Evolutionary conservation across 2,329 filamentous ascomycete genomes (phyloP), one percentile per base, ranked within the genome.

Genomic region (Nigrospora osmanthi): DNA sequence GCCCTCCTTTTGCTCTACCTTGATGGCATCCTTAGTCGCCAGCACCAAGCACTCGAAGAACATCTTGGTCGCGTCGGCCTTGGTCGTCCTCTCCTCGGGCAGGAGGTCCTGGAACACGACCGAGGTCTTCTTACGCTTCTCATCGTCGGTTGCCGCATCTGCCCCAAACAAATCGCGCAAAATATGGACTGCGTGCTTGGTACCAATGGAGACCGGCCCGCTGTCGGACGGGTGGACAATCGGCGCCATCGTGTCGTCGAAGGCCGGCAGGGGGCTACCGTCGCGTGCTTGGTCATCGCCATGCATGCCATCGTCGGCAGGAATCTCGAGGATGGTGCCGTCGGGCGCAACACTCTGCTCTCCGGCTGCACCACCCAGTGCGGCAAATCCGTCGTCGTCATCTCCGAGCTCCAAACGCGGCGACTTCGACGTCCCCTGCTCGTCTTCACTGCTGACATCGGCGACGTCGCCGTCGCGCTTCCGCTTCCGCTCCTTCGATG

Each of bases 21-120:
- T 95, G 68, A 98, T 87, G 28, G 93, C 93, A 62, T 98, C 93
- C 70, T 98, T 98, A 36, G 93, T 98, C 6, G 91, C 93, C 39
- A 98, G 76, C 3, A 98, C 93, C 19, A 98, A 75, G 44, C 93
- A 85, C 68, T 98, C 93, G 58, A 98, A 98, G 71, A 98, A 98
- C 89, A 98, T 96, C 75, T 96, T 96, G 37, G 93, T 98, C 0
- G 93, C 93, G 57, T 97, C 93, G 10, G 86, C 85, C 64, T 88
- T 87, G 53, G 78, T 89, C 1, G 91, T 91, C 49, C 78, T 79
- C 52, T 75, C 70, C 66, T 95, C 88, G 0, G 93, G 93, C 32
- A 96, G 76, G 40, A 98, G 76, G 47, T 95, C 86, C 58, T 96
- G 91, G 73, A 98, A 96, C 3, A 94, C 75, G 3, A 95, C 89